These are phyloP conservation scores for Bacidia gigantensis DNA, from an alignment of 495 filamentous ascomycete species.

Conservation along the genomic window DNA sequence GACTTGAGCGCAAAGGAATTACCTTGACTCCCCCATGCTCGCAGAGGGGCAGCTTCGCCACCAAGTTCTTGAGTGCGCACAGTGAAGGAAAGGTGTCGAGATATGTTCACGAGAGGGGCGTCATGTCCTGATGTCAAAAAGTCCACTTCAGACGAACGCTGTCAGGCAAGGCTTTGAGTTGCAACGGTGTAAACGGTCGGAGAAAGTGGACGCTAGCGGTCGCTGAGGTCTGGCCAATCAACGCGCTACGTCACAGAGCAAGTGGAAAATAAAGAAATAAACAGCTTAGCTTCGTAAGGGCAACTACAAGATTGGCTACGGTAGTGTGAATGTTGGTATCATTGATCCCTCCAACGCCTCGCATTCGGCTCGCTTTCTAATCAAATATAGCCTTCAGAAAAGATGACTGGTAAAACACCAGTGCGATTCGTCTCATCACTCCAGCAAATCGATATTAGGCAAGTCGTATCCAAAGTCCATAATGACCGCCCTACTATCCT, in stretches of 20 bases:
- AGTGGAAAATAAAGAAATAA: not conserved
- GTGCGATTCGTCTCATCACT: too few species aligned
- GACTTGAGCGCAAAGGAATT: conserved; percentile 15
- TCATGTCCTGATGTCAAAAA: too few species aligned
- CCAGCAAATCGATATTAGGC: conserved; percentile 36
- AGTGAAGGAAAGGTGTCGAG: too few species aligned
- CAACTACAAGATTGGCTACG: too few species aligned
- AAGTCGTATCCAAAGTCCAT: conserved; percentile 55
- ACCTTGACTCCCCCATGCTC: conserved; percentile 45
- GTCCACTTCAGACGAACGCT: too few species aligned
- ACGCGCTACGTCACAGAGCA: not conserved
- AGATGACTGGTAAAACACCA: too few species aligned
- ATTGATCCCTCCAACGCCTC: too few species aligned
- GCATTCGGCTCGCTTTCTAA: too few species aligned
- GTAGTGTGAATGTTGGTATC: too few species aligned
- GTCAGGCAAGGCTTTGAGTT: too few species aligned
- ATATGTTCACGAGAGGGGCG: too few species aligned
- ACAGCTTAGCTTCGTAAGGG: not conserved
- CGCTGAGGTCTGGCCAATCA: not conserved
- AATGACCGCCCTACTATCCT: conserved; percentile 82
- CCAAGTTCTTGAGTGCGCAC: not conserved
- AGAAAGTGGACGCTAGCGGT: not conserved
- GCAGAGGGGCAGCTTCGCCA: not conserved
- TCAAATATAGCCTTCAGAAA: too few species aligned
- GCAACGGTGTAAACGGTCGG: not conserved